These are phyloP conservation scores for Melastoma candidum DNA, from an alignment of 441 rosid genomes.

Conservation along the genomic window DNA sequence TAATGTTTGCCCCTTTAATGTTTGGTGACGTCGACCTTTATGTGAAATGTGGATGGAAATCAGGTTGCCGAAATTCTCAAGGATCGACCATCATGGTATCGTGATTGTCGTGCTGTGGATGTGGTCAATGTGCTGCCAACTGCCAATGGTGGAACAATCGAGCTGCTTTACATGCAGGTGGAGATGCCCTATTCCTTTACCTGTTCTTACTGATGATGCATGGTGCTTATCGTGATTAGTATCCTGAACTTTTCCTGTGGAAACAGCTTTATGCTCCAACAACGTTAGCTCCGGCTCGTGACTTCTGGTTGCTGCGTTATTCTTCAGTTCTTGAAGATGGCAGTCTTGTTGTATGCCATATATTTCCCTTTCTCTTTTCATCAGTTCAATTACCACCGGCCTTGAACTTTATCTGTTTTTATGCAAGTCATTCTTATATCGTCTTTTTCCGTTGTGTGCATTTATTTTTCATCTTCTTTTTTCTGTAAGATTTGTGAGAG, in stretches of 20 bases:
- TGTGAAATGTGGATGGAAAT: neutral
- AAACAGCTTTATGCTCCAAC: conserved; percentile 89
- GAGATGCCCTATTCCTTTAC: neutral
- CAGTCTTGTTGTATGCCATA: conserved; percentile 74
- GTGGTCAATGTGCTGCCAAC: conserved; percentile 93
- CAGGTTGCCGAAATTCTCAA: conserved; percentile 99
- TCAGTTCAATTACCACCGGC: no score
- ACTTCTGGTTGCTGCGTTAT: conserved; percentile 93
- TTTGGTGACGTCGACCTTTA: neutral
- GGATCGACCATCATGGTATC: conserved; percentile 94
- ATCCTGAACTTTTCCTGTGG: no score
- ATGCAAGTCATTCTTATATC: neutral
- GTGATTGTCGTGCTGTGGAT: conserved; percentile 98
- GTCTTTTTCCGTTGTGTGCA: conserved; percentile 1
- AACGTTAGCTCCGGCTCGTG: conserved; percentile 94
- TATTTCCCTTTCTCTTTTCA: neutral
- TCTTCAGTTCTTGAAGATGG: conserved; percentile 96
- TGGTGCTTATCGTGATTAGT: no score
- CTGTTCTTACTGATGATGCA: conserved; percentile 10
- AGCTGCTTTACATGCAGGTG: conserved; percentile 97
- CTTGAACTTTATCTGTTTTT: neutral
- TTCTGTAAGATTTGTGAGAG: conserved; percentile 67
- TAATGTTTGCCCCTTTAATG: neutral
- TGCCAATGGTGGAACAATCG: conserved; percentile 97
- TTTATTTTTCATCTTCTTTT: neutral